These are phyloP conservation scores for Fusarium oxysporum DNA, from an alignment of 2,329 filamentous ascomycete species.

Conservation along the genomic window DNA sequence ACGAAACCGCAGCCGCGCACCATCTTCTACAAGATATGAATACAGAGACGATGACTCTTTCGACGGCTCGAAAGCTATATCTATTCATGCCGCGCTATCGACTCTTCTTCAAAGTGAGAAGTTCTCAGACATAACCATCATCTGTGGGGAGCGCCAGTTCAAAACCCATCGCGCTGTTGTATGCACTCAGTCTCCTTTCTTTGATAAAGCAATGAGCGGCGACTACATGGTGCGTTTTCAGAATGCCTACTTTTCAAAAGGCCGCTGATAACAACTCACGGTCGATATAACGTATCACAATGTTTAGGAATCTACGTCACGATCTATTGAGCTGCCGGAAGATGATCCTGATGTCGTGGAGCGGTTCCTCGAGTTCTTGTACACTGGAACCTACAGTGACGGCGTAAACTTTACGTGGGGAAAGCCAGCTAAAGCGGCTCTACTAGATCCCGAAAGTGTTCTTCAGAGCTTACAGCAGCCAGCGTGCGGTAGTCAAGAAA, in stretches of 20 bases:
- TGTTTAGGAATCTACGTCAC: conserved; percentile 30
- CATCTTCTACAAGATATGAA: background rate
- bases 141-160: conserved; percentile 46
- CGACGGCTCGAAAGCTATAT: background rate
- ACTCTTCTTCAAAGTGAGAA: conserved; percentile 24
- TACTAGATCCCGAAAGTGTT: background rate
- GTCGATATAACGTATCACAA: background rate
- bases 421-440: background rate
- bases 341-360: conserved; percentile 46
- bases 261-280: too few species aligned
- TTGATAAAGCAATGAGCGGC: conserved; percentile 42
- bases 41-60: background rate
- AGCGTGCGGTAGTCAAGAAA: background rate
- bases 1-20: background rate
- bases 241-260: too few species aligned
- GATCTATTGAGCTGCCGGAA: conserved; percentile 43
- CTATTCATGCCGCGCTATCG: background rate
- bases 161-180: conserved; percentile 50
- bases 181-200: conserved; percentile 51
- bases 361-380: conserved; percentile 48
- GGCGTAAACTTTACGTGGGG: background rate
- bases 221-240: too few species aligned
- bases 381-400: conserved; percentile 40
- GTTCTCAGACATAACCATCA: conserved; percentile 50
- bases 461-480: background rate